Base-by-base conservation (phyloP, 2,329 filamentous ascomycete species). In the Thermoascus crustaceus region DNA sequence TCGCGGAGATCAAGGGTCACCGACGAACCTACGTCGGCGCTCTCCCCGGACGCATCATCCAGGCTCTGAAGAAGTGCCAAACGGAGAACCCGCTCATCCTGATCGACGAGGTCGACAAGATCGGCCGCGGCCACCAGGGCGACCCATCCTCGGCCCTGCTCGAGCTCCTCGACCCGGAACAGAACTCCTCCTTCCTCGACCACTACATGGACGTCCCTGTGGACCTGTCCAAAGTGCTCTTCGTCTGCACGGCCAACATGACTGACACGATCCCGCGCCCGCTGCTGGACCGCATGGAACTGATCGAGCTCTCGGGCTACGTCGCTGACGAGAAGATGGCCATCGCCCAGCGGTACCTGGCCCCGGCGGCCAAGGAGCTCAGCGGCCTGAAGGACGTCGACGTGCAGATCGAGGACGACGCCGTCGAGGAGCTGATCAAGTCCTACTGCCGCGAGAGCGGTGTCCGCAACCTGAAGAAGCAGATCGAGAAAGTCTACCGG, bases 171-270 rank as follows among this genome's bases (percentile, higher is more conserved):
- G 91, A 98, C 48, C 91, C 91, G 0, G 91, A 98, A 62, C 91
- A 98, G 59, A 98, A 98, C 67, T 87, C 72, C 56, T 95, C 88
- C 16, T 98, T 98, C 75, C 64, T 98, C 44, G 91, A 98, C 51
- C 91, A 98, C 61, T 98, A 98, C 66, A 86, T 98, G 76, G 91
- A 98, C 59, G 87, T 98, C 1, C 91, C 91, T 0, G 89, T 98
- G 4, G 91, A 98, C 57, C 71, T 98, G 33, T 95, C 88, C 33
- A 96, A 96, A 67, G 91, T 98, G 2, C 73, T 98, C 14, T 98
- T 98, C 57, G 91, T 98, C 26, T 98, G 91, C 72, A 98, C 91
- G 9, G 91, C 91, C 40, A 98, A 98, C 61, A 93, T 96, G 82
- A 94, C 88, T 0, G 91, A 98, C 53, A 98, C 91, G 0, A 98